Percentiles rank a stretch among this genome's conserved stretches.
These are phyloP conservation scores for Microdochium trichocladiopsis DNA, from an alignment of 2,329 filamentous ascomycete genomes.

Conservation along the genomic window DNA sequence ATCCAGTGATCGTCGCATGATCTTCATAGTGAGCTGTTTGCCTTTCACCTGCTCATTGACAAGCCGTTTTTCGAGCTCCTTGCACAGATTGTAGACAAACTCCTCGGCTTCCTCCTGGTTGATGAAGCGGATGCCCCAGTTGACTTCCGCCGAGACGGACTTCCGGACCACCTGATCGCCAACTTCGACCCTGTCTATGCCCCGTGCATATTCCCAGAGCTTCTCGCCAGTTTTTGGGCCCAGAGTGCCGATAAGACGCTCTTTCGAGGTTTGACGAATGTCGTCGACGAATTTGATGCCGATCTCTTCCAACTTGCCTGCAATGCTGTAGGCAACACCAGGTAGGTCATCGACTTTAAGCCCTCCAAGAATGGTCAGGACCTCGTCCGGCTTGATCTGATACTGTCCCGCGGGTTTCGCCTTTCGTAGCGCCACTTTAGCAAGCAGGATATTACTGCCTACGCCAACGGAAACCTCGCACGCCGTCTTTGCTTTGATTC, in stretches of 20 bases:
- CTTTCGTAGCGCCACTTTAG: constrained; percentile 82
- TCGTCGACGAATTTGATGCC: constrained; percentile 79
- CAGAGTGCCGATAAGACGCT: constrained; percentile 64
- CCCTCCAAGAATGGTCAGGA: constrained; percentile 68
- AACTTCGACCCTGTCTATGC: constrained; percentile 80
- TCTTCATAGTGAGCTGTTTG: constrained; percentile 83
- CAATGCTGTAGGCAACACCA: constrained; percentile 86
- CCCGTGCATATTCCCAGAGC: constrained; percentile 82
- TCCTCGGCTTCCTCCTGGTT: constrained; percentile 89
- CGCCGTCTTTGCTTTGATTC: constrained; percentile 66
- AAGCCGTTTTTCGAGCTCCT: constrained; percentile 75
- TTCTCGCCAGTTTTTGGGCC: constrained; percentile 92
- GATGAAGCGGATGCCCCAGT: constrained; percentile 95
- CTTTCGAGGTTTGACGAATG: constrained; percentile 68
- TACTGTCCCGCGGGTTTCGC: constrained; percentile 93
- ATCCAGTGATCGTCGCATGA: constrained; percentile 82
- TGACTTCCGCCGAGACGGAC: constrained; percentile 94
- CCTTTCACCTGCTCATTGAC: constrained; percentile 81
- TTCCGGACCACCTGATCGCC: constrained; percentile 82
- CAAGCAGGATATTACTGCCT: constrained; percentile 81
- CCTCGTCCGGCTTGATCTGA: constrained; percentile 75
- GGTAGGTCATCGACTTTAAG: constrained; percentile 77
- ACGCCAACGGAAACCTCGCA: constrained; percentile 92
- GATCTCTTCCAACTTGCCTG: constrained; percentile 80
- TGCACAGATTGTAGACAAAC: constrained; percentile 78